Conservation (phyloP, 2,329 filamentous ascomycete genomes). For the Arthrinium puccinioides region DNA sequence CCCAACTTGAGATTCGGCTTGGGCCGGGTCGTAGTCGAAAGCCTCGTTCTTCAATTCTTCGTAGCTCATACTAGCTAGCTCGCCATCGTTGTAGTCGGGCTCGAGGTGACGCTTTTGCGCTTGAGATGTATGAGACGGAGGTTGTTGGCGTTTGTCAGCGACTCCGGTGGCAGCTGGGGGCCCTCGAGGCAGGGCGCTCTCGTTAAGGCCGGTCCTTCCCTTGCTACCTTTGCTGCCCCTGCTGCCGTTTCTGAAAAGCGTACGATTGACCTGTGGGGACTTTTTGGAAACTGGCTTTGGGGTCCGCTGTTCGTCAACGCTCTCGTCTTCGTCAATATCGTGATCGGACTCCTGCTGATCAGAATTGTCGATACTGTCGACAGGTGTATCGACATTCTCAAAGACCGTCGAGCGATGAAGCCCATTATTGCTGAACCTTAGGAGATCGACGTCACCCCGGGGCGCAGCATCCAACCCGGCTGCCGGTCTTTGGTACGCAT, state of each 20-base stretch:
- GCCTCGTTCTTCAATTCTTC: slow-evolving; percentile 40
- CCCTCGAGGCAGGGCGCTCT: slow-evolving; percentile 16
- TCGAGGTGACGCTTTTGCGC: slow-evolving; percentile 21
- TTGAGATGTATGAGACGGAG: no score
- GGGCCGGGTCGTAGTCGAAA: slow-evolving; percentile 51
- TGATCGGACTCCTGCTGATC: no score
- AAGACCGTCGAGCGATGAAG: slow-evolving; percentile 20
- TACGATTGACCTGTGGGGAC: slow-evolving; percentile 18
- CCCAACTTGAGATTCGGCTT: slow-evolving; percentile 28
- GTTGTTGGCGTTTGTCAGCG: slow-evolving; percentile 16
- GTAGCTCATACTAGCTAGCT: slow-evolving; percentile 47
- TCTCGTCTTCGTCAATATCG: no score
- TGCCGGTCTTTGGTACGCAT: slow-evolving; percentile 13
- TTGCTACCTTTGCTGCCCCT: slow-evolving; percentile 10
- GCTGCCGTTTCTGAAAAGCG: slow-evolving; percentile 13
- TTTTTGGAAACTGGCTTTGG: slow-evolving; percentile 17
- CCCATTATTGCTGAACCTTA: slow-evolving; percentile 14
- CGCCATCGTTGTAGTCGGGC: slow-evolving; percentile 50
- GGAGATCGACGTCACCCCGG: slow-evolving; percentile 8
- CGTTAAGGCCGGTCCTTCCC: slow-evolving; percentile 5
- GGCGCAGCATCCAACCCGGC: slow-evolving; percentile 13
- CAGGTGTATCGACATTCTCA: slow-evolving; percentile 20
- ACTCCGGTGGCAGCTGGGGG: no score
- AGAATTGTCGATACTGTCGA: slow-evolving; percentile 14
- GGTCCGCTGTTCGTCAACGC: slow-evolving; percentile 15